phyloP scores from a whole-genome alignment of 495 filamentous ascomycete genomes.

The Jackrogersella multiformis region DNA sequence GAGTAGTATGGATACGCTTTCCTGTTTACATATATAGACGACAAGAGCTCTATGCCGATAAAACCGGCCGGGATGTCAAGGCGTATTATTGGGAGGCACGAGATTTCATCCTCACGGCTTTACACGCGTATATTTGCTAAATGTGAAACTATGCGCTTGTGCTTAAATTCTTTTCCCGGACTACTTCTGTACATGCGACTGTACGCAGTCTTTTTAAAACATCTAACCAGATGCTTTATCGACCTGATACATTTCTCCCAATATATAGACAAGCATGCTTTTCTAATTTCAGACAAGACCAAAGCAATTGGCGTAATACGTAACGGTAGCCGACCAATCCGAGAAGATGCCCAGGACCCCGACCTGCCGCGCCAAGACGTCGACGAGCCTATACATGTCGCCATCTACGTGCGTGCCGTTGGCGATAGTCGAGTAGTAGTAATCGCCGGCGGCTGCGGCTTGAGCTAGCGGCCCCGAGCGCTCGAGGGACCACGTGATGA shows the following conservation, averaged over 20 bases:
- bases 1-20: background rate
- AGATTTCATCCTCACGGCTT: background rate
- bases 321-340: constrained; percentile 69
- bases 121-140: background rate
- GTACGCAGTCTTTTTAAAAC: background rate
- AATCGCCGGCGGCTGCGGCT: constrained; percentile 53
- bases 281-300: constrained; percentile 54
- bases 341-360: constrained; percentile 66
- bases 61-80: background rate
- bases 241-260: background rate
- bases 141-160: background rate
- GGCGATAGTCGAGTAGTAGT: constrained; percentile 63
- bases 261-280: too few species aligned
- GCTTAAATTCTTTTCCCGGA: background rate
- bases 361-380: constrained; percentile 66
- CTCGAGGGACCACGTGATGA: constrained; percentile 71
- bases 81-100: background rate
- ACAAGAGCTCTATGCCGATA: background rate
- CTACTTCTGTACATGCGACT: background rate
- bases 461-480: constrained; percentile 63
- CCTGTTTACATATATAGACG: background rate
- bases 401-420: constrained; percentile 64
- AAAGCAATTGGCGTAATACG: constrained; percentile 71
- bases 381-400: constrained; percentile 65
- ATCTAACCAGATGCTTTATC: background rate